phyloP scores from a whole-genome alignment of 345 rosid species.

The Populus alba region DNA sequence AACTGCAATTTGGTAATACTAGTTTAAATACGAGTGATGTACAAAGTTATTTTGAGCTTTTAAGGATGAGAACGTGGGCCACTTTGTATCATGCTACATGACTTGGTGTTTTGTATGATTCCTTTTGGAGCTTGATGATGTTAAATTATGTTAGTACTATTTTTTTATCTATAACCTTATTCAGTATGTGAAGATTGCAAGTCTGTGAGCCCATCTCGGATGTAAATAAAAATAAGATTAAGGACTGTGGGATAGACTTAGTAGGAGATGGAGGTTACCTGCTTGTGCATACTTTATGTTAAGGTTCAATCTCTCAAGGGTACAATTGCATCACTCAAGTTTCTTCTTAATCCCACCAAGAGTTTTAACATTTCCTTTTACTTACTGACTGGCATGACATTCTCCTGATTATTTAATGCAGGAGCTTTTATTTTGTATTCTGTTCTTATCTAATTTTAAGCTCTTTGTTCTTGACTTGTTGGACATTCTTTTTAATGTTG shows the following conservation, averaged over 20 bases:
- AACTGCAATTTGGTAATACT: not conserved
- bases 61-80: not conserved
- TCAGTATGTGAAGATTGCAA: not conserved
- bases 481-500: not conserved
- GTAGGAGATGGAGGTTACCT: not conserved
- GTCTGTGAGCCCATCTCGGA: not conserved
- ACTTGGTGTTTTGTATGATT: not conserved
- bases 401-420: not conserved
- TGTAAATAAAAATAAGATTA: not conserved
- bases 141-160: not conserved
- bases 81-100: not conserved
- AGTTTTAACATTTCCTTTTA: slow-evolving; percentile 1
- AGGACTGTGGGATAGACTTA: not conserved
- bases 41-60: not conserved
- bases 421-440: not conserved
- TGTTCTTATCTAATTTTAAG: not conserved
- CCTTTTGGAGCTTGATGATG: not conserved
- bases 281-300: not conserved
- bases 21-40: not conserved
- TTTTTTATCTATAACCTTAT: not conserved
- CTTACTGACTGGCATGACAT: too few relatives aligned
- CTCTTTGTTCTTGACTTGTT: not conserved
- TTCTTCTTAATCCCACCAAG: not conserved
- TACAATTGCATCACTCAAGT: not conserved
- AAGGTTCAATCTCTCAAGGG: not conserved